These are phyloP conservation scores for Alternaria brassicicola DNA, from an alignment of 2,329 filamentous ascomycete genomes.

Conservation along the genomic window DNA sequence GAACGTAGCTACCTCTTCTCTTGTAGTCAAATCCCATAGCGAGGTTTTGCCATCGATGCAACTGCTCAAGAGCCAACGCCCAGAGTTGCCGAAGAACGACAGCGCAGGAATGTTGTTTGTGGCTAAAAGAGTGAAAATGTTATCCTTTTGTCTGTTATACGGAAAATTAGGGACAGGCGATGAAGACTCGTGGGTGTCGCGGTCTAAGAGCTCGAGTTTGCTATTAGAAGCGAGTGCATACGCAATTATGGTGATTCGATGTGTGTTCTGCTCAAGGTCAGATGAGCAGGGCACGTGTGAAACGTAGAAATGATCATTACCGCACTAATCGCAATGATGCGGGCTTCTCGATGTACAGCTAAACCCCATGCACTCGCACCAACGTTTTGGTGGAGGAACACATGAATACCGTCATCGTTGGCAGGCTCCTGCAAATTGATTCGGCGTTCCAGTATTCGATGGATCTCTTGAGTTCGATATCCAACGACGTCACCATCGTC, in stretches of 20 bases:
- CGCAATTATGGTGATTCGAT: slow-evolving; percentile 63
- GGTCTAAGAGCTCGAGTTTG: neutral
- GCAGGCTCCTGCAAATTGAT: slow-evolving; percentile 8
- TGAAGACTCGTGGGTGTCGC: neutral
- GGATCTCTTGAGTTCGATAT: slow-evolving; percentile 44
- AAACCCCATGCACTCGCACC: slow-evolving; percentile 85
- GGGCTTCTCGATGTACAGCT: slow-evolving; percentile 78
- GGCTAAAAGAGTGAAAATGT: slow-evolving; percentile 26
- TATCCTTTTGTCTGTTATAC: slow-evolving; percentile 35
- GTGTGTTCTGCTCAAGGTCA: slow-evolving; percentile 60
- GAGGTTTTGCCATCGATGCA: slow-evolving; percentile 60
- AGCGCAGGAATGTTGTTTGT: slow-evolving; percentile 62
- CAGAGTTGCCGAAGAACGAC: slow-evolving; percentile 64
- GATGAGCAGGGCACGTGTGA: neutral
- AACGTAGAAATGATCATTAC: neutral
- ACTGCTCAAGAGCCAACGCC: slow-evolving; percentile 63
- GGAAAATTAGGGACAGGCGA: slow-evolving; percentile 20
- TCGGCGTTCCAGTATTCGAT: slow-evolving; percentile 25
- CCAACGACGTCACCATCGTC: slow-evolving; percentile 62
- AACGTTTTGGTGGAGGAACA: slow-evolving; percentile 79
- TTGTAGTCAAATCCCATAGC: slow-evolving; percentile 54
- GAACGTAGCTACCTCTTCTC: slow-evolving; percentile 22
- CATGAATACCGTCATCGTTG: slow-evolving; percentile 53
- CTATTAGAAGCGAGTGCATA: slow-evolving; percentile 55
- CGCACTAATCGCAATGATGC: slow-evolving; percentile 83